Conservation (phyloP, 1,139 yeast genomes). For the Geotrichum aggregatum region DNA sequence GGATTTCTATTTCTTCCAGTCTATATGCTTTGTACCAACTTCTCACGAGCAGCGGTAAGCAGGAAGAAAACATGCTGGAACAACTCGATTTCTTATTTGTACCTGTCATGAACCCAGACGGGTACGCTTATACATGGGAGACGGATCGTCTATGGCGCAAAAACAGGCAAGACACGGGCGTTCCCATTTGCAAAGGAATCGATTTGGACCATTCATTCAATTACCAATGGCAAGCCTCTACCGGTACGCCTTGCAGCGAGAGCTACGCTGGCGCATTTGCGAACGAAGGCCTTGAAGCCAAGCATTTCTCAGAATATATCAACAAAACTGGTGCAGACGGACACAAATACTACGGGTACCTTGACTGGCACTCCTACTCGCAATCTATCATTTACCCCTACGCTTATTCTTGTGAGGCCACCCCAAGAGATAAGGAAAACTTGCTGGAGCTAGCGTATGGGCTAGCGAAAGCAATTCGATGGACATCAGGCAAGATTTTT, state of each 20-base stretch:
- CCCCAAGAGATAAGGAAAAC: slow-evolving; percentile 75
- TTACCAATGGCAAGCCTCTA: slow-evolving; percentile 57
- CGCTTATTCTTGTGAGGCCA: slow-evolving; percentile 68
- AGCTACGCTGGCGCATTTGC: slow-evolving; percentile 71
- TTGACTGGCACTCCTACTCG: slow-evolving; percentile 80
- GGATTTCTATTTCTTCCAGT: slow-evolving; percentile 74
- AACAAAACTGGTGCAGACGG: slow-evolving; percentile 48
- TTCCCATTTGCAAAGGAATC: slow-evolving; percentile 69
- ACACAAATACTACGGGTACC: slow-evolving; percentile 65
- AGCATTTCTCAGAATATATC: slow-evolving; percentile 59
- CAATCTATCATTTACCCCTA: slow-evolving; percentile 80
- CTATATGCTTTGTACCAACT: slow-evolving; percentile 58
- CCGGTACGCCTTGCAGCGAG: slow-evolving; percentile 59
- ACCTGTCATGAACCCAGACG: slow-evolving; percentile 88
- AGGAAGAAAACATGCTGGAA: slow-evolving; percentile 33
- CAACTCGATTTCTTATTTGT: slow-evolving; percentile 66
- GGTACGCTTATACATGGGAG: slow-evolving; percentile 79
- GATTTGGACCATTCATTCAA: slow-evolving; percentile 85
- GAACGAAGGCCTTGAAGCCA: slow-evolving; percentile 72
- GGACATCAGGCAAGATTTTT: slow-evolving; percentile 58
- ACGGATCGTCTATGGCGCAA: slow-evolving; percentile 83
- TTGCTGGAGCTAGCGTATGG: slow-evolving; percentile 79
- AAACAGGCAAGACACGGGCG: slow-evolving; percentile 70
- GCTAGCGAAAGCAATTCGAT: slow-evolving; percentile 64
- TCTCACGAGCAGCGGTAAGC: slow-evolving; percentile 44